These are phyloP conservation scores for Amaranthus palmeri DNA, from an alignment of 148 eudicot genomes.

Conservation along the genomic window DNA sequence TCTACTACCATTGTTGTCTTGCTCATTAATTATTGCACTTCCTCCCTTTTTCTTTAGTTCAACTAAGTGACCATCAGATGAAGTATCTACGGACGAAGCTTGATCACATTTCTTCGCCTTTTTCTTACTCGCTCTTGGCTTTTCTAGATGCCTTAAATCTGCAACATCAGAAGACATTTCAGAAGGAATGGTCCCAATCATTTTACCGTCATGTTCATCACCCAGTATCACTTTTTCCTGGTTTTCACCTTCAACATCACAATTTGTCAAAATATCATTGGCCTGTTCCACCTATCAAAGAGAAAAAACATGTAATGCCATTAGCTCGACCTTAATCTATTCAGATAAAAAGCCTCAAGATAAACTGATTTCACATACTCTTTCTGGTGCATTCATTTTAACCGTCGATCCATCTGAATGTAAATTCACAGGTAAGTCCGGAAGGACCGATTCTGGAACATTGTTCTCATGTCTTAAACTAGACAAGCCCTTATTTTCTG, in stretches of 20 bases:
- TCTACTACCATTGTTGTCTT: neutral
- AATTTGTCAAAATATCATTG: slow-evolving; percentile 5
- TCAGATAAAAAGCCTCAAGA: neutral
- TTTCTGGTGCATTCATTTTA: slow-evolving; percentile 19
- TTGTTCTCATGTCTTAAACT: neutral
- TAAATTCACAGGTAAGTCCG: slow-evolving; percentile 17
- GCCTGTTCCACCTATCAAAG: slow-evolving; percentile 7
- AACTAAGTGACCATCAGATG: slow-evolving; percentile 20
- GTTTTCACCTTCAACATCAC: neutral
- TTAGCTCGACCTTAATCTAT: slow-evolving; percentile 5
- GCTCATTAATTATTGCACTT: slow-evolving; percentile 23
- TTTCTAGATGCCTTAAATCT: neutral
- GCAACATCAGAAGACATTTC: neutral
- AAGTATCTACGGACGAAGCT: slow-evolving; percentile 29
- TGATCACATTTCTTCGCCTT: slow-evolving; percentile 23
- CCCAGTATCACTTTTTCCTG: neutral
- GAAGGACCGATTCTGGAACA: too few species aligned
- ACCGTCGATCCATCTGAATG: slow-evolving; percentile 16
- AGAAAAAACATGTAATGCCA: neutral
- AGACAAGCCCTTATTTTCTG: slow-evolving; percentile 22
- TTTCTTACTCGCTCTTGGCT: slow-evolving; percentile 12
- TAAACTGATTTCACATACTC: slow-evolving; percentile 16
- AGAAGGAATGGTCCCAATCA: neutral
- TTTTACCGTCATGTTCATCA: slow-evolving; percentile 3
- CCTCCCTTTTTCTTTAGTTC: slow-evolving; percentile 21